These are phyloP conservation scores for Citrus glauca DNA, from an alignment of 345 rosid species.

Conservation along the genomic window DNA sequence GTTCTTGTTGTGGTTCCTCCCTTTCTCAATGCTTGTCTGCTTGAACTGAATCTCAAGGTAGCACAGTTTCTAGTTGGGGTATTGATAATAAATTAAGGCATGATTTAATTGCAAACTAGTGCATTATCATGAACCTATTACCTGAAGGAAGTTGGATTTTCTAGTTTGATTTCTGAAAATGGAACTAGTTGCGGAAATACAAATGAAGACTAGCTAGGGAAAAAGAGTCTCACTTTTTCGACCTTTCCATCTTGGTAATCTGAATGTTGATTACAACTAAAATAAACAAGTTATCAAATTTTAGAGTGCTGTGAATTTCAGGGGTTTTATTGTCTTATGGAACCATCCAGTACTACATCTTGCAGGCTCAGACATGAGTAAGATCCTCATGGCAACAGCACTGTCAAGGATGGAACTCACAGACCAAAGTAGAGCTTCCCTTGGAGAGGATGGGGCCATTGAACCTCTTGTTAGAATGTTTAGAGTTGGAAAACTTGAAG, in stretches of 20 bases:
- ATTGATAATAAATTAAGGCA: neutral
- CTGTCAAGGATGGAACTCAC: slow-evolving; percentile 66
- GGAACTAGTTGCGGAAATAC: neutral
- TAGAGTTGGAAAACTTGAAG: slow-evolving; percentile 64
- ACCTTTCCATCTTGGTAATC: neutral
- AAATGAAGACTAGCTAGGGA: neutral
- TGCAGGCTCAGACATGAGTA: slow-evolving; percentile 71
- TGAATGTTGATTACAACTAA: neutral
- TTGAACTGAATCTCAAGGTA: neutral
- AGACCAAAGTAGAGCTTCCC: slow-evolving; percentile 54
- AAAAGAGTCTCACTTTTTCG: neutral
- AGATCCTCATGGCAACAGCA: slow-evolving; percentile 78
- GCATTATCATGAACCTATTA: neutral
- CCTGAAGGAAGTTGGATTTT: neutral
- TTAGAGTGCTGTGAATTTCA: neutral
- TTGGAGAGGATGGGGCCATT: slow-evolving; percentile 64
- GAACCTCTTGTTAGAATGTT: slow-evolving; percentile 61
- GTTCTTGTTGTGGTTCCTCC: neutral
- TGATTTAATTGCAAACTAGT: neutral
- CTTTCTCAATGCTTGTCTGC: neutral
- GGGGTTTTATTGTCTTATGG: neutral
- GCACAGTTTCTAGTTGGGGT: neutral
- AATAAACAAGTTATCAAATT: neutral
- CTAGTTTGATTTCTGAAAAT: neutral
- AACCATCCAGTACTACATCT: neutral